A percentile compares a stretch with the other conserved stretches of the same genome.
phyloP scores from a whole-genome alignment of 2,329 filamentous ascomycete genomes.

The Xylaria multiplex region DNA sequence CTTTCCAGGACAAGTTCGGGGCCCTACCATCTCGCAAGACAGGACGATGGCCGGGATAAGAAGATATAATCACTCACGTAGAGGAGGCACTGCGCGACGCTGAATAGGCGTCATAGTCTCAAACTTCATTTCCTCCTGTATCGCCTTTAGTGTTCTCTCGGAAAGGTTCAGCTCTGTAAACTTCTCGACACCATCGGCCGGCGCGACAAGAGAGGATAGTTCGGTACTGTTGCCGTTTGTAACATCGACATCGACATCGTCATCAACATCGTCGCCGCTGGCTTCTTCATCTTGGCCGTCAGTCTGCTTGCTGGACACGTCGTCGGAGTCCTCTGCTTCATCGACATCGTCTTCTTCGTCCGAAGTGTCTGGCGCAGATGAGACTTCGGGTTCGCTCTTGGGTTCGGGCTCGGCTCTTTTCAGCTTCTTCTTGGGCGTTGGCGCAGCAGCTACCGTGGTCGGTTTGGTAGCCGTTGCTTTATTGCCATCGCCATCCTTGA shows the following conservation, averaged over 20 bases:
- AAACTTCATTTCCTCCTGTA: constrained; percentile 86
- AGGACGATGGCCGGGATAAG: constrained; percentile 78
- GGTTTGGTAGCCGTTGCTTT: constrained; percentile 46
- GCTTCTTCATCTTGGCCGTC: constrained; percentile 39
- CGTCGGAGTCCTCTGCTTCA: constrained; percentile 19
- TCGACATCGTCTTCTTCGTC: constrained; percentile 41
- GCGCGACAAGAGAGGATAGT: constrained; percentile 63
- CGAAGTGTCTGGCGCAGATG: constrained; percentile 30
- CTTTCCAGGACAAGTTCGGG: neutral
- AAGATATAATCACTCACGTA: constrained; percentile 50
- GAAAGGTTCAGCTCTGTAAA: constrained; percentile 88
- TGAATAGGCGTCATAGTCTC: constrained; percentile 97
- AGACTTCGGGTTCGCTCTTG: constrained; percentile 25
- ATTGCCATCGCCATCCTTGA: constrained; percentile 48
- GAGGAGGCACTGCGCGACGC: constrained; percentile 83
- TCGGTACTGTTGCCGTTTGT: constrained; percentile 56
- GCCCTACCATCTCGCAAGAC: constrained; percentile 53
- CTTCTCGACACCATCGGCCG: constrained; percentile 70
- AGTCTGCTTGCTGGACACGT: constrained; percentile 34
- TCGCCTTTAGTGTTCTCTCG: constrained; percentile 87
- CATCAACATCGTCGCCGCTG: constrained; percentile 37
- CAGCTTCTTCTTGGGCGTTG: constrained; percentile 58
- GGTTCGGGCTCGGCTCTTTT: constrained; percentile 50
- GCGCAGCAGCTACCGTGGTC: constrained; percentile 44
- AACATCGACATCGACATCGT: constrained; percentile 41